A percentile compares a stretch with the other conserved stretches of the same genome.
Evolutionary conservation across 1,284 basidiomycete genomes (phyloP).

Genomic region (Tilletia indica): DNA sequence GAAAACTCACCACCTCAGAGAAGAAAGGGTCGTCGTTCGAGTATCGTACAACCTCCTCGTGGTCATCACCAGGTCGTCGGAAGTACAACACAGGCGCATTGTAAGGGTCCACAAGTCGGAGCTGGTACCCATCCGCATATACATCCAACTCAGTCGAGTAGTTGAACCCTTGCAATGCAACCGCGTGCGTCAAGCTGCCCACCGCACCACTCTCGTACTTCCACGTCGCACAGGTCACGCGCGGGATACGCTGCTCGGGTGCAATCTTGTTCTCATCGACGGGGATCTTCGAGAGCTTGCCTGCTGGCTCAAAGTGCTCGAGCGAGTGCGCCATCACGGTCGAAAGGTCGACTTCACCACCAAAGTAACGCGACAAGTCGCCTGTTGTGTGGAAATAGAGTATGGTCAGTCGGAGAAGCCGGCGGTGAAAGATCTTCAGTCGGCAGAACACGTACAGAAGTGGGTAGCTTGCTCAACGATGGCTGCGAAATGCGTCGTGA

Average conservation of each 20-base stretch:
- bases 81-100: conserved; percentile 54
- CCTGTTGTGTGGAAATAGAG: neutral
- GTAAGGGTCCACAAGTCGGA: conserved; percentile 55
- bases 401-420: neutral
- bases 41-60: conserved; percentile 55
- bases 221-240: conserved; percentile 54
- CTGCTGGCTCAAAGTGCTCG: conserved; percentile 63
- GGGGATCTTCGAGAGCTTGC: conserved; percentile 74
- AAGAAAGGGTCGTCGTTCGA: conserved; percentile 56
- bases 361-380: conserved; percentile 86
- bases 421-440: conserved; percentile 17
- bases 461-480: conserved; percentile 95
- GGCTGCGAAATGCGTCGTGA: conserved; percentile 52
- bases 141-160: conserved; percentile 54
- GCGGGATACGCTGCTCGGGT: conserved; percentile 50
- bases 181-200: conserved; percentile 53
- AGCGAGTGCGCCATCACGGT: conserved; percentile 65
- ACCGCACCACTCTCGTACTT: conserved; percentile 54
- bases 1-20: conserved; percentile 41
- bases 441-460: conserved; percentile 58
- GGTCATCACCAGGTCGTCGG: conserved; percentile 53
- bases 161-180: conserved; percentile 53
- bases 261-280: conserved; percentile 77
- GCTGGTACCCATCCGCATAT: conserved; percentile 50
- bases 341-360: conserved; percentile 87